phyloP scores from a whole-genome alignment of 23 red algal genomes.

The Gracilariopsis chorda region DNA sequence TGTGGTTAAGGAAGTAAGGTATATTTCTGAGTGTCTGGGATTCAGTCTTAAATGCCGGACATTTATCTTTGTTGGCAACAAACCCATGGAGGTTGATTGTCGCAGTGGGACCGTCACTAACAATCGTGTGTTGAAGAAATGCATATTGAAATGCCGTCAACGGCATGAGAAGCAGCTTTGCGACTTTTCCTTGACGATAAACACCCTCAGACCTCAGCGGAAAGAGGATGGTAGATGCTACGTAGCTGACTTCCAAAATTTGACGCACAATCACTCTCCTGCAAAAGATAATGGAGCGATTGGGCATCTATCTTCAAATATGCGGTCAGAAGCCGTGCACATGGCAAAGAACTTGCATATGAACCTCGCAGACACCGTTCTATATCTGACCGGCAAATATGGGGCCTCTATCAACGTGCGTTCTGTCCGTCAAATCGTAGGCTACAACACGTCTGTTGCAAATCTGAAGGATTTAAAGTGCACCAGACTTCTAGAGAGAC shows the following conservation, averaged over 20 bases:
- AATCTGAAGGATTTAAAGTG: not conserved
- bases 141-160: not conserved
- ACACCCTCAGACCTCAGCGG: not conserved
- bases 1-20: not conserved
- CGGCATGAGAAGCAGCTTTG: not conserved
- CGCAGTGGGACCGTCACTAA: not conserved
- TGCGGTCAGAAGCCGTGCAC: not conserved
- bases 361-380: not conserved
- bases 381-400: too few relatives aligned
- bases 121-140: not conserved
- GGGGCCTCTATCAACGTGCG: not conserved
- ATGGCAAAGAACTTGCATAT: not conserved
- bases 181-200: not conserved
- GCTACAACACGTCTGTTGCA: not conserved
- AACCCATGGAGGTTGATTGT: not conserved
- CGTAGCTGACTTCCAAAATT: not conserved
- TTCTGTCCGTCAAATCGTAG: not conserved
- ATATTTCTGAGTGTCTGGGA: not conserved
- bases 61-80: not conserved
- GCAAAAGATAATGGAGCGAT: not conserved
- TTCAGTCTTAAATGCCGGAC: not conserved
- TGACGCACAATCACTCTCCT: not conserved
- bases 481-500: not conserved
- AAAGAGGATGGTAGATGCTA: not conserved
- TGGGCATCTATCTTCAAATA: not conserved